These are phyloP conservation scores for Paramyrothecium roridum DNA, from an alignment of 2,329 filamentous ascomycete species.

Conservation along the genomic window DNA sequence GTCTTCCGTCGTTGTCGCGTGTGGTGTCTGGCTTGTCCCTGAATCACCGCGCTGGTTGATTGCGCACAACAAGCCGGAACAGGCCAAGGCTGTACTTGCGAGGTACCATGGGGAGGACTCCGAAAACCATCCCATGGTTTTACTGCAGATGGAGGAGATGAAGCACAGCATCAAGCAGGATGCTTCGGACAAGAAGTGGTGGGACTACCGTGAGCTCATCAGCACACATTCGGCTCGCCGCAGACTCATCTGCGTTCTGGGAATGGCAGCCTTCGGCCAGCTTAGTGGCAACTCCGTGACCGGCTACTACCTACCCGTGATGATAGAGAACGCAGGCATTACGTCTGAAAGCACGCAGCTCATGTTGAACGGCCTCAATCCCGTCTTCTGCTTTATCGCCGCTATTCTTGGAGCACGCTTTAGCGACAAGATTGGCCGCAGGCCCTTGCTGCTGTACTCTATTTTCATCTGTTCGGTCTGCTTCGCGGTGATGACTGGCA, in stretches of 20 bases:
- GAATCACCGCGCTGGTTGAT: constrained; percentile 28
- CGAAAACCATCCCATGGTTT: constrained; percentile 30
- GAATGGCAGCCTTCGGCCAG: constrained; percentile 53
- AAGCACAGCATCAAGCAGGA: constrained; percentile 33
- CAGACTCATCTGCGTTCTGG: constrained; percentile 48
- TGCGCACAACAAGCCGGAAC: constrained; percentile 1
- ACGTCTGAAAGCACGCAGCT: constrained; percentile 36
- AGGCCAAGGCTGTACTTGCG: constrained; percentile 14
- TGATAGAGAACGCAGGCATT: constrained; percentile 22
- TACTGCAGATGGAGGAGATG: constrained; percentile 37
- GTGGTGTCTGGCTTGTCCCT: constrained; percentile 23
- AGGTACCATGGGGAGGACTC: constrained; percentile 29
- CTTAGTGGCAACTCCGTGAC: constrained; percentile 47
- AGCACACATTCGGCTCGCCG: constrained; percentile 43
- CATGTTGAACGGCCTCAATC: constrained; percentile 47
- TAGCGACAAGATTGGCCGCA: constrained; percentile 41
- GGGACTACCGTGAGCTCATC: constrained; percentile 52
- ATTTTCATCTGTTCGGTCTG: constrained; percentile 36
- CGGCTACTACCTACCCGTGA: constrained; percentile 53
- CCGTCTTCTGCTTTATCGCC: constrained; percentile 36
- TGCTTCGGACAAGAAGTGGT: constrained; percentile 48
- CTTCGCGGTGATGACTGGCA: constrained; percentile 38
- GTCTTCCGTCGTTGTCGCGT: constrained; percentile 22
- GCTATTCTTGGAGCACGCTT: constrained; percentile 42
- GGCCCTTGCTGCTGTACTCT: constrained; percentile 45